phyloP scores from a whole-genome alignment of 768 basidiomycete species.

The Piloderma croceum region DNA sequence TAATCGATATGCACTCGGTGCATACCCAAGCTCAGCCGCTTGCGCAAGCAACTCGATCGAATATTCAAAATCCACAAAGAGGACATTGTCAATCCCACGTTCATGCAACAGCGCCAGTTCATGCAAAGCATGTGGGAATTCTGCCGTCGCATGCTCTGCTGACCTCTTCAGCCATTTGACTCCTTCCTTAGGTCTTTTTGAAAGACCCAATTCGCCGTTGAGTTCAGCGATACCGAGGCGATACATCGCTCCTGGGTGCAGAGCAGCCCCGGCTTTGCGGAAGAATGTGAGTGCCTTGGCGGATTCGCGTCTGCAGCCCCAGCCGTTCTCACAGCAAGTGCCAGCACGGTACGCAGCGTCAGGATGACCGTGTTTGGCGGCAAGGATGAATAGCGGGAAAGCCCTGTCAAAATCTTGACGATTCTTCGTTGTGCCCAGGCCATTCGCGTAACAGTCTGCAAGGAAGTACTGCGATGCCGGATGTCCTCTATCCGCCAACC shows the following conservation, averaged over 20 bases:
- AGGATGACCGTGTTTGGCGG: constrained; percentile 95
- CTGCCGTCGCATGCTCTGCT: constrained; percentile 88
- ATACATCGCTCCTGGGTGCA: constrained; percentile 94
- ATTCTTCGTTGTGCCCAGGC: constrained; percentile 86
- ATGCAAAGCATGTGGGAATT: constrained; percentile 95
- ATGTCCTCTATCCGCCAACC: constrained; percentile 90
- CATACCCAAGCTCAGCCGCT: constrained; percentile 93
- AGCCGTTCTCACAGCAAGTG: constrained; percentile 97
- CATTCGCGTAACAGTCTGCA: constrained; percentile 97
- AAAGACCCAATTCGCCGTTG: constrained; percentile 87
- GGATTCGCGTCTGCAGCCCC: constrained; percentile 92
- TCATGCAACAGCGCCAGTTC: constrained; percentile 92
- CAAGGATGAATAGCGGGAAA: constrained; percentile 91
- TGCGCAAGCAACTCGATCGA: constrained; percentile 91
- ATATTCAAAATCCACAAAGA: constrained; percentile 96
- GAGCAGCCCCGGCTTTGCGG: constrained; percentile 85
- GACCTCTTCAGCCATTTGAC: constrained; percentile 98
- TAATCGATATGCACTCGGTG: constrained; percentile 89
- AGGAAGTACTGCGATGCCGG: constrained; percentile 95
- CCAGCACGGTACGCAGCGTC: constrained; percentile 94
- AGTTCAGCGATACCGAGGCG: constrained; percentile 93
- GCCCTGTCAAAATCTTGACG: constrained; percentile 97
- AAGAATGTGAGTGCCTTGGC: constrained; percentile 91
- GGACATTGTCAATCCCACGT: constrained; percentile 95
- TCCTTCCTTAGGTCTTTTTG: constrained; percentile 88